phyloP scores from a whole-genome alignment of 2,329 filamentous ascomycete genomes.

The Diplodia mutila region DNA sequence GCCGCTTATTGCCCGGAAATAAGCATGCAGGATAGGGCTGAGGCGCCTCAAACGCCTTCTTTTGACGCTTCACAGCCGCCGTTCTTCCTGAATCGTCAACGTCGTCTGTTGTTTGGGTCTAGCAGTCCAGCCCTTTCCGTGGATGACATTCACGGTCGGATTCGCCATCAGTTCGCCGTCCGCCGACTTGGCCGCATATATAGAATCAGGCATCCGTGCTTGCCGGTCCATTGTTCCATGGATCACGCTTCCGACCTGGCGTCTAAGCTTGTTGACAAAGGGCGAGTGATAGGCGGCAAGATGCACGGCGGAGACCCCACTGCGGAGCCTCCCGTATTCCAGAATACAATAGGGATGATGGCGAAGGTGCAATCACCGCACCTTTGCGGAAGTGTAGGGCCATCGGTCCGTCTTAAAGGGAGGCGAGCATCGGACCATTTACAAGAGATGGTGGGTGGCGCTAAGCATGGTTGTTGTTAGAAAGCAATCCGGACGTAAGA shows the following conservation, averaged over 20 bases:
- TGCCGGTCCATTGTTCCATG: not conserved
- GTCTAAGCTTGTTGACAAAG: too few relatives aligned
- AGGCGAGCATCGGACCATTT: too few relatives aligned
- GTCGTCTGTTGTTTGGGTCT: too few relatives aligned
- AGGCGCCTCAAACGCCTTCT: not conserved
- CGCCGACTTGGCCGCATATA: too few relatives aligned
- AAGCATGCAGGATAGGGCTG: not conserved
- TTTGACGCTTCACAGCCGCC: too few relatives aligned
- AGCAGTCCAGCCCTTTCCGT: too few relatives aligned
- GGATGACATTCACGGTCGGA: too few relatives aligned
- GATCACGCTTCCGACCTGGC: not conserved
- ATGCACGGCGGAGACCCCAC: conserved; percentile 8
- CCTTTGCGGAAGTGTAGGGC: conserved; percentile 1
- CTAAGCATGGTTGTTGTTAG: too few relatives aligned
- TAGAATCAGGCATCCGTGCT: conserved; percentile 5
- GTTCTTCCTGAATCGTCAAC: too few relatives aligned
- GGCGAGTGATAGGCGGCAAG: conserved; percentile 9
- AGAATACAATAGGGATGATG: conserved; percentile 5
- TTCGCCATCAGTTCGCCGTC: too few relatives aligned
- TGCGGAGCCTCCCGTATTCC: conserved; percentile 6
- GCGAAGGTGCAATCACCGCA: not conserved
- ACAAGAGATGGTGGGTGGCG: too few relatives aligned
- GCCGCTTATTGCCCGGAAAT: not conserved
- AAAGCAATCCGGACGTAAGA: too few relatives aligned
- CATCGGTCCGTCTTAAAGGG: conserved; percentile 2